Percentiles rank a stretch among this genome's conserved stretches.
phyloP scores from a whole-genome alignment of 1,139 yeast species.

The Blastobotrys ciferrii region DNA sequence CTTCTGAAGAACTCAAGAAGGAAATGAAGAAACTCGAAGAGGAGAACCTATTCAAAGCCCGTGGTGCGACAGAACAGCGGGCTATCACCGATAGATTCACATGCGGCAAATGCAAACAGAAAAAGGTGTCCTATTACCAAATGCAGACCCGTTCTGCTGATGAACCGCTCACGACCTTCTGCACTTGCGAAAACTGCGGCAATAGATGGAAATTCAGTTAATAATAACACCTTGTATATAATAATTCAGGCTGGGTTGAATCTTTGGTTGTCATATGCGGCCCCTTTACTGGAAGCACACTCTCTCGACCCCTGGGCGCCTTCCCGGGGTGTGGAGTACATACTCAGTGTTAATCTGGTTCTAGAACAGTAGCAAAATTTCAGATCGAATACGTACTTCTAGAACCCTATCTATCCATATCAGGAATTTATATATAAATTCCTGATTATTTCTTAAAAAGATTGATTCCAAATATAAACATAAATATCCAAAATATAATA shows the following conservation, averaged over 20 bases:
- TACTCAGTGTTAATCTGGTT: too few relatives aligned
- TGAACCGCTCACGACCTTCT: conserved; percentile 96
- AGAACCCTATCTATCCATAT: too few relatives aligned
- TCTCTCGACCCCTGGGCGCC: too few relatives aligned
- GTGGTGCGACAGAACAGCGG: conserved; percentile 95
- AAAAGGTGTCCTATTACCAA: conserved; percentile 94
- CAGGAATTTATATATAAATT: too few relatives aligned
- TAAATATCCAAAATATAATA: too few relatives aligned
- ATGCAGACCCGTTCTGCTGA: conserved; percentile 98
- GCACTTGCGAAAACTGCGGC: conserved; percentile 97
- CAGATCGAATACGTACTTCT: too few relatives aligned
- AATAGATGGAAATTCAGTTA: conserved; percentile 86
- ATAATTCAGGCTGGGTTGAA: neutral
- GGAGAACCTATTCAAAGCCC: conserved; percentile 92
- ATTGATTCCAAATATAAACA: too few relatives aligned
- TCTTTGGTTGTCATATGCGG: too few relatives aligned
- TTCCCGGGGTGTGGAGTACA: too few relatives aligned
- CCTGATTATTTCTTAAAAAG: too few relatives aligned
- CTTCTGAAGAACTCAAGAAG: conserved; percentile 80
- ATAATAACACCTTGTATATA: neutral
- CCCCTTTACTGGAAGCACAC: too few relatives aligned
- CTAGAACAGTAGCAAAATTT: too few relatives aligned
- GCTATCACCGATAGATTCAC: conserved; percentile 96
- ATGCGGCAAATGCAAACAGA: conserved; percentile 96
- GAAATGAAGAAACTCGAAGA: conserved; percentile 83